Conservation (phyloP, 176 grass and related monocot species). For the Hsuehochloa calcarea region DNA sequence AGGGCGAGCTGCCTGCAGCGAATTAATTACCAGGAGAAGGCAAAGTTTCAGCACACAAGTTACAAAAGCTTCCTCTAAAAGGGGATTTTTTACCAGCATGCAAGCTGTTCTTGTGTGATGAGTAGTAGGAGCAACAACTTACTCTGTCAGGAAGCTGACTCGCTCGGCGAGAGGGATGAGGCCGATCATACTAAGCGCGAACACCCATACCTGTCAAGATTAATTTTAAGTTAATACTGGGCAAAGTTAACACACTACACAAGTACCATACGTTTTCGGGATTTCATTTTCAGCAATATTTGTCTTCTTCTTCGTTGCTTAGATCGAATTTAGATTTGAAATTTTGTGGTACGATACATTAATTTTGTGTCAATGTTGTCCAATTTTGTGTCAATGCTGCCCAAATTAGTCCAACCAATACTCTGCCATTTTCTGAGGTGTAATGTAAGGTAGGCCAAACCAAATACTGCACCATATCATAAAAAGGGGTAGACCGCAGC, state of each 20-base stretch:
- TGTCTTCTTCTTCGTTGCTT: no score
- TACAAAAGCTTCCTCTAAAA: not conserved
- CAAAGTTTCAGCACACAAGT: not conserved
- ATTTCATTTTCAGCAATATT: no score
- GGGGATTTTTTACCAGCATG: not conserved
- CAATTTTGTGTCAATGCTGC: no score
- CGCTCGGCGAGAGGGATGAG: slow-evolving; percentile 86
- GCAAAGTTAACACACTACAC: not conserved
- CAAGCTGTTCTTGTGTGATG: not conserved
- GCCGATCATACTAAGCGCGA: slow-evolving; percentile 66
- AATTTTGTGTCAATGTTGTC: no score
- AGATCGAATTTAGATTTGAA: no score
- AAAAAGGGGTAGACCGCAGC: not conserved
- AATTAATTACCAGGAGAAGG: not conserved
- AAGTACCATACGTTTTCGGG: no score
- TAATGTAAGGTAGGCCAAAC: not conserved
- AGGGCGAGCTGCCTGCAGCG: slow-evolving; percentile 67
- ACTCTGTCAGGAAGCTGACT: slow-evolving; percentile 99
- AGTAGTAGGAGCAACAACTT: slow-evolving; percentile 5
- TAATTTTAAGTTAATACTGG: not conserved
- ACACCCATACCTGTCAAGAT: slow-evolving; percentile 74
- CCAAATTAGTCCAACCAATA: not conserved
- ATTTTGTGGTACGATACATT: no score
- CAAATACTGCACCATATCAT: not conserved
- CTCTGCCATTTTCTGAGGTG: not conserved